A percentile compares a stretch with the other conserved stretches of the same genome.
Evolutionary conservation across 768 basidiomycete species (phyloP).

Genomic region (Tricholoma matsutake): DNA sequence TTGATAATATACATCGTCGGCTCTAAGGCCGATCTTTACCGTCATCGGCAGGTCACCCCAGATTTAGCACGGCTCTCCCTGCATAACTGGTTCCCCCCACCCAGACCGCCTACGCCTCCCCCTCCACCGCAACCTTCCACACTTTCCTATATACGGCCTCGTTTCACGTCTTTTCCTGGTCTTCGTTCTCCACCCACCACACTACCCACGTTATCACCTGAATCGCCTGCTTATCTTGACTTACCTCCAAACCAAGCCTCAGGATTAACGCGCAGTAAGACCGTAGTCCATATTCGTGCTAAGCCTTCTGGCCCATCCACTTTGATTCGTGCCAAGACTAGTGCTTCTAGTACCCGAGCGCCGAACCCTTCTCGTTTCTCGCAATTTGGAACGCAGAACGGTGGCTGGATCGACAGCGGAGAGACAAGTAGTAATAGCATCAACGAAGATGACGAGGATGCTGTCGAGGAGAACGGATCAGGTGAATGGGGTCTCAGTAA

Average conservation of each 20-base stretch:
- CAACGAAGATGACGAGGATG: conserved; percentile 63
- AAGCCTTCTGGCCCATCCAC: conserved; percentile 40
- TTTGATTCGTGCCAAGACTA: conserved; percentile 50
- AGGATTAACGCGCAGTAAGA: conserved; percentile 51
- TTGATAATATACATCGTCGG: conserved; percentile 95
- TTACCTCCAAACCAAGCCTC: conserved; percentile 51
- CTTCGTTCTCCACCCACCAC: conserved; percentile 56
- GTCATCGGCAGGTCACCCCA: conserved; percentile 71
- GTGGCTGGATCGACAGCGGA: conserved; percentile 2
- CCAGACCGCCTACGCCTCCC: conserved; percentile 62
- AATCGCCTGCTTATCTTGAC: conserved; percentile 63
- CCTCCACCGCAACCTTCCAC: conserved; percentile 62
- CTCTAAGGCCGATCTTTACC: conserved; percentile 80
- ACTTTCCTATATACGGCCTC: conserved; percentile 73
- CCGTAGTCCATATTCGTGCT: conserved; percentile 42
- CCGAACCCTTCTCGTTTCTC: conserved; percentile 60
- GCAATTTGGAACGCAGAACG: conserved; percentile 42
- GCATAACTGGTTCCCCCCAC: conserved; percentile 87
- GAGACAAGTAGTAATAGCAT: conserved; percentile 39
- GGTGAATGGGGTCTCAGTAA: conserved; percentile 81
- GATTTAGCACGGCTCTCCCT: conserved; percentile 82
- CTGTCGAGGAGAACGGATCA: conserved; percentile 61
- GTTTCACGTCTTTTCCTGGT: conserved; percentile 71
- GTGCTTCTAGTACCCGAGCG: conserved; percentile 38
- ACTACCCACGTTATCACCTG: conserved; percentile 46